Evolutionary conservation across 1,284 basidiomycete genomes (phyloP).

Genomic region (Tilletia caries): DNA sequence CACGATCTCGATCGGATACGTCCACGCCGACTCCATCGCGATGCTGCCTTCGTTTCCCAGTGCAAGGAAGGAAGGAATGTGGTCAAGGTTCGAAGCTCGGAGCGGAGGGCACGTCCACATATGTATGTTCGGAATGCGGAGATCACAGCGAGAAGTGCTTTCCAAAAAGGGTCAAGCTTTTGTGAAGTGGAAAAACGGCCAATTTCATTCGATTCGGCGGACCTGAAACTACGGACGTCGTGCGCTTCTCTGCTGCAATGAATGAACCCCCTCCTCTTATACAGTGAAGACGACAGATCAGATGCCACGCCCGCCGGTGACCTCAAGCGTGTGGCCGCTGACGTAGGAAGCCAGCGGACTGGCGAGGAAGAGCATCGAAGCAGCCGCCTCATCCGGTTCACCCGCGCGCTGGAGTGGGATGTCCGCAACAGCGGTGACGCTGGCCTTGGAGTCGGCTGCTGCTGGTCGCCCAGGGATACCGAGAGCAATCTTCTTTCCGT

Average conservation of each 20-base stretch:
- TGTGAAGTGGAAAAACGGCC: too few relatives aligned
- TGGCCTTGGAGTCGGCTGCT: slow-evolving; percentile 69
- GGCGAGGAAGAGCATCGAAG: slow-evolving; percentile 55
- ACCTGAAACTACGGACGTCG: too few relatives aligned
- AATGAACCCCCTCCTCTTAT: too few relatives aligned
- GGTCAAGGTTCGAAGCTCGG: too few relatives aligned
- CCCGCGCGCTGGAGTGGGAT: slow-evolving; percentile 76
- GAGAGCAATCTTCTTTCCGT: slow-evolving; percentile 76
- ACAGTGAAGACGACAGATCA: slow-evolving; percentile 11
- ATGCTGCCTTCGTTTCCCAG: too few relatives aligned
- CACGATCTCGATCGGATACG: slow-evolving; percentile 39
- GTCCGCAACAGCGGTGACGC: slow-evolving; percentile 59
- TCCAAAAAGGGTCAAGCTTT: too few relatives aligned
- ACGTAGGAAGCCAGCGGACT: slow-evolving; percentile 76
- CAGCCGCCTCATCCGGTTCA: slow-evolving; percentile 72
- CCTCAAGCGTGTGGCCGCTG: slow-evolving; percentile 69
- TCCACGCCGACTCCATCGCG: slow-evolving; percentile 48
- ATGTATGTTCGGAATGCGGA: too few relatives aligned
- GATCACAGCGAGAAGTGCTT: too few relatives aligned
- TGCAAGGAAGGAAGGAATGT: too few relatives aligned
- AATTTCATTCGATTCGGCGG: too few relatives aligned
- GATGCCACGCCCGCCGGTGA: slow-evolving; percentile 46
- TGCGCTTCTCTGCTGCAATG: too few relatives aligned
- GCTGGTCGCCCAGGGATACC: slow-evolving; percentile 61
- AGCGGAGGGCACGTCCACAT: too few relatives aligned